Percentiles rank a stretch among this genome's conserved stretches.
Evolutionary conservation across 805 yeast species (phyloP).

Genomic region (Candida boleticola): DNA sequence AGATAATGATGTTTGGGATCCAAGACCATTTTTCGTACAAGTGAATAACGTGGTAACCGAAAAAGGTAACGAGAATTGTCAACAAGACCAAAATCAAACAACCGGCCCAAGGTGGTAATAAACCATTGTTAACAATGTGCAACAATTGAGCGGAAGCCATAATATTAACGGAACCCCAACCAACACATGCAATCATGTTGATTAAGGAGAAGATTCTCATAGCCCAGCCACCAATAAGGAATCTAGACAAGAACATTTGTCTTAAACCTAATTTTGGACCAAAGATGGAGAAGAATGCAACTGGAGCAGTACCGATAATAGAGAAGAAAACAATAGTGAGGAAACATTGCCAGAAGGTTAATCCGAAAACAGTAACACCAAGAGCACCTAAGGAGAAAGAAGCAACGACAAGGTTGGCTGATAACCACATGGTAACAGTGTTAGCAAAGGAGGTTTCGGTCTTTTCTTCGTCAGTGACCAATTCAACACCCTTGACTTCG

Average conservation of each 20-base stretch:
- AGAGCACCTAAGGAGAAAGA: constrained; percentile 73
- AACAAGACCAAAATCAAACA: constrained; percentile 67
- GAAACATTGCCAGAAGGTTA: constrained; percentile 73
- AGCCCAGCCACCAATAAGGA: constrained; percentile 69
- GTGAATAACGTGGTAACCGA: constrained; percentile 84
- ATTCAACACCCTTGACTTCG: constrained; percentile 71
- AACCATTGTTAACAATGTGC: constrained; percentile 65
- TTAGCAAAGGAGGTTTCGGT: constrained; percentile 61
- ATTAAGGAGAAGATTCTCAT: constrained; percentile 75
- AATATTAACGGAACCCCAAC: constrained; percentile 94
- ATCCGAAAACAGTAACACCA: constrained; percentile 56
- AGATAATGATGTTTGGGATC: constrained; percentile 76
- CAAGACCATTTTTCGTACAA: constrained; percentile 81
- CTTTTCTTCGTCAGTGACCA: constrained; percentile 76
- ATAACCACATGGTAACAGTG: constrained; percentile 87
- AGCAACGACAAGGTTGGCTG: constrained; percentile 86
- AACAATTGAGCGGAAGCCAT: constrained; percentile 85
- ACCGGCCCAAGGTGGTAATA: constrained; percentile 88
- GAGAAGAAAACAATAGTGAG: constrained; percentile 70
- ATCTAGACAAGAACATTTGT: constrained; percentile 82
- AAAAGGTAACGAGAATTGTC: constrained; percentile 72
- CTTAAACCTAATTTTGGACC: constrained; percentile 86
- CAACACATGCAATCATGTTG: constrained; percentile 83
- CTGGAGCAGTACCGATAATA: constrained; percentile 70
- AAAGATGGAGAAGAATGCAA: constrained; percentile 77